A percentile compares a stretch with the other conserved stretches of the same genome.
Conservation (phyloP, 2,329 filamentous ascomycete genomes). For the Colletotrichum sp. region DNA sequence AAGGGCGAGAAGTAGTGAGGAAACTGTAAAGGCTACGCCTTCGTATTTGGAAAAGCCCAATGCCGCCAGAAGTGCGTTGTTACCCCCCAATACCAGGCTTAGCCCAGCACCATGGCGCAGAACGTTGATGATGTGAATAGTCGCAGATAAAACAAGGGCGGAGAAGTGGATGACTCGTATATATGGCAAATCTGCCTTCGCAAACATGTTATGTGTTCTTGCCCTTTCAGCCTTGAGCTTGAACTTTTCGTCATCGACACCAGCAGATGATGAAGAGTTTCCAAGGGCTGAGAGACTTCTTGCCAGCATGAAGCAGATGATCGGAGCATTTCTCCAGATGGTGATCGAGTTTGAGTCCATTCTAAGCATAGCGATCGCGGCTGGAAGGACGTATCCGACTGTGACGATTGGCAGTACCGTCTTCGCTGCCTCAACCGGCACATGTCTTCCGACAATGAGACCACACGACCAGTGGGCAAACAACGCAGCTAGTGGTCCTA, state of each 20-base stretch:
- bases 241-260: neutral
- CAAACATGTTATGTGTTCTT: neutral
- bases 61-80: too few species aligned
- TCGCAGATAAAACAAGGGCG: rapidly evolving
- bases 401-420: rapidly evolving
- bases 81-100: too few species aligned
- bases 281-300: neutral
- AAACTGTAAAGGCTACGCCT: too few species aligned
- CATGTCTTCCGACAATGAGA: neutral
- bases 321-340: neutral
- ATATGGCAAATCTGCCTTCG: neutral
- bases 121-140: neutral
- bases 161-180: too few species aligned
- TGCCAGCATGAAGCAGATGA: neutral
- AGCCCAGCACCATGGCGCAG: too few species aligned
- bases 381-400: neutral
- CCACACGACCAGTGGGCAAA: neutral
- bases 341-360: neutral
- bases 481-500: rapidly evolving
- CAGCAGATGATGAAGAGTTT: neutral
- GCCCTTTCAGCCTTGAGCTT: neutral
- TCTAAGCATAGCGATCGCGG: rapidly evolving
- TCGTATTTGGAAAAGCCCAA: too few species aligned
- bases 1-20: too few species aligned
- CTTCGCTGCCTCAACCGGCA: neutral